Evolutionary conservation across 2,329 filamentous ascomycete genomes (phyloP), one percentile per base, ranked within the genome.

Genomic region (Curvularia spicifera): DNA sequence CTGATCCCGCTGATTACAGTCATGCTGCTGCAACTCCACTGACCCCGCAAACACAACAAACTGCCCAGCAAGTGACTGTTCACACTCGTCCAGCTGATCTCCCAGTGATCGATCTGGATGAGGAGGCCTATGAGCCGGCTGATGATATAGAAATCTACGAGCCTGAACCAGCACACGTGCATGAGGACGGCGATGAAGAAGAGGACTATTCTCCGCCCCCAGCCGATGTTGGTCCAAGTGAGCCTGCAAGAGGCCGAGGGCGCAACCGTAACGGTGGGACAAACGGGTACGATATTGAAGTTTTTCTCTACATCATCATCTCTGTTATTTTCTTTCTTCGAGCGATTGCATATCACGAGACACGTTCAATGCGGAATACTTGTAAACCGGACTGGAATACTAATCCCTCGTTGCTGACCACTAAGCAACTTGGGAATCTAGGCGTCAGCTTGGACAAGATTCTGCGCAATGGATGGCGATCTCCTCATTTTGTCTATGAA

Each of bases 171-270:
- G 59, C 67, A 49, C 58, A 60, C n/a, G 53, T 67, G 44, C 64
- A 61, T 39, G 72, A 74, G 6, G 76, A 78, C 42, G 55, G 37
- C 29, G 66, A 66, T 48, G 77, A 79, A 43, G 78, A 78, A 59
- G 77, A 77, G 39, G 76, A 78, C 43, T 78, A 81, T 58, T 80
- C 76, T 61, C 80, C 80, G 64, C 80, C 81, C 67, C 79, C 76
- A 56, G 79, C 78, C 64, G 78, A 78, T 71, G 71, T 72, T 56
- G 63, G 63, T 28, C 60, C 66, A 29, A 64, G 59, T 53, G 68
- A 72, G 56, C 63, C 68, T 33, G 64, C 50, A 52, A 70, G 67
- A 59, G 67, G 65, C 31, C 70, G 71, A 20, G 65, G 60, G 55
- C 65, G 71, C 58, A 61, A 66, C 40, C 68, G 67, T 48, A 51